phyloP scores from a whole-genome alignment of 2,329 filamentous ascomycete species.

The Fusarium vanettenii region DNA sequence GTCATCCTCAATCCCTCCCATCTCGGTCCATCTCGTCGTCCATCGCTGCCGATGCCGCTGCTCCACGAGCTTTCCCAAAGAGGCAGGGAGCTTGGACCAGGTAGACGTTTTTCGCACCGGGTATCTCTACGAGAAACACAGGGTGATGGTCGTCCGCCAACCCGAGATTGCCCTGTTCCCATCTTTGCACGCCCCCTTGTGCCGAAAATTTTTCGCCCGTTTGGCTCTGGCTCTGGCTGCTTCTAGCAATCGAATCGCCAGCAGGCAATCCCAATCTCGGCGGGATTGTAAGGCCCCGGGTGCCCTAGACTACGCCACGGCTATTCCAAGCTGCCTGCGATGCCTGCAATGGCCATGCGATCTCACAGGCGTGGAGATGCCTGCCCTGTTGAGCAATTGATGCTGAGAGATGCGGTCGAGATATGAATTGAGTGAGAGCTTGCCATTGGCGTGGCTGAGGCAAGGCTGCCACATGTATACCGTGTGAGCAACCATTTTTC shows the following conservation, averaged over 20 bases:
- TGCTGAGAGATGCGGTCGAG: background rate
- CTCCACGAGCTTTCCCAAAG: slow-evolving; percentile 34
- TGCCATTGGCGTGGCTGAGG: slow-evolving; percentile 16
- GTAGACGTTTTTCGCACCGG: slow-evolving; percentile 31
- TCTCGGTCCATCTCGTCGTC: slow-evolving; percentile 1
- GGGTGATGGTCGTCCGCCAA: slow-evolving; percentile 18
- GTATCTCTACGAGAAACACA: background rate
- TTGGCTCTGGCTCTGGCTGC: slow-evolving; percentile 6
- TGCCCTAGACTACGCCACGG: slow-evolving; percentile 29
- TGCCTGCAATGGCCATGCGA: background rate
- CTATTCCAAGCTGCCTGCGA: background rate
- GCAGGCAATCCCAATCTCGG: slow-evolving; percentile 34
- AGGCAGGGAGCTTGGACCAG: slow-evolving; percentile 42
- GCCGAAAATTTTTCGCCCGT: slow-evolving; percentile 44
- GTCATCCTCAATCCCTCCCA: background rate
- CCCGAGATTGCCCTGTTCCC: slow-evolving; percentile 39
- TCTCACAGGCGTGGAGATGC: background rate
- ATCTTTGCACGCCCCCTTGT: slow-evolving; percentile 27
- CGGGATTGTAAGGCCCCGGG: slow-evolving; percentile 22
- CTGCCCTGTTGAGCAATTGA: background rate
- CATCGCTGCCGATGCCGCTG: slow-evolving; percentile 17
- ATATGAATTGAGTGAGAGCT: background rate
- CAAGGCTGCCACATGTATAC: slow-evolving; percentile 23
- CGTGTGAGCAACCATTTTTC: slow-evolving; percentile 4
- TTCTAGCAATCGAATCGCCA: background rate